phyloP scores from a whole-genome alignment of 1,284 basidiomycete species.

The Porphyrellus sp. region DNA sequence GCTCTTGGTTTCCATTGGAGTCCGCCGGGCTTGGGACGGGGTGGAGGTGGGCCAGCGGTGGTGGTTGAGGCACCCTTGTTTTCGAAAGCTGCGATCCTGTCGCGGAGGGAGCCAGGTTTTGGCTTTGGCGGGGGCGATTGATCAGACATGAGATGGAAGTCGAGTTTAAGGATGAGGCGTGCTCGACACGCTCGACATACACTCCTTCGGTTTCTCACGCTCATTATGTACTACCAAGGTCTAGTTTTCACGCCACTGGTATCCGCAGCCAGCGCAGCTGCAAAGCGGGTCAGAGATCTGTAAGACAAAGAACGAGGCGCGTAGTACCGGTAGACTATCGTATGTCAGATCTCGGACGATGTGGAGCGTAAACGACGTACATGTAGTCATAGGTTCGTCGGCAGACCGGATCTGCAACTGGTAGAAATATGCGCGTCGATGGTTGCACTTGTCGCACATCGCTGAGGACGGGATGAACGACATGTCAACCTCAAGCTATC shows the following conservation, averaged over 20 bases:
- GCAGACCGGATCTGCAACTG: conserved; percentile 96
- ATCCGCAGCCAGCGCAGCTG: conserved; percentile 54
- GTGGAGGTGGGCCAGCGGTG: conserved; percentile 39
- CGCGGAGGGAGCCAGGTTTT: conserved; percentile 72
- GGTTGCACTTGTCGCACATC: conserved; percentile 89
- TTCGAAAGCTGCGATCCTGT: conserved; percentile 83
- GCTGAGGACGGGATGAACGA: conserved; percentile 41
- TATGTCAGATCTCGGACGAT: conserved; percentile 7
- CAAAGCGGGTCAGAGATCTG: not conserved
- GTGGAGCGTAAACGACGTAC: conserved; percentile 49
- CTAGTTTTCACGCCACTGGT: conserved; percentile 64
- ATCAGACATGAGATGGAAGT: conserved; percentile 43
- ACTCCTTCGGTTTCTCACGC: conserved; percentile 23
- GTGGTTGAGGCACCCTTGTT: conserved; percentile 40
- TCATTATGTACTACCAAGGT: not conserved
- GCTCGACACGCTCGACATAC: conserved; percentile 10
- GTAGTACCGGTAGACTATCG: conserved; percentile 46
- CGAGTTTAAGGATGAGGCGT: conserved; percentile 13
- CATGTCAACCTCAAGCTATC: not conserved
- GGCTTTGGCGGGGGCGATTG: conserved; percentile 45
- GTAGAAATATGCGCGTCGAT: conserved; percentile 85
- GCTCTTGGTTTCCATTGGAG: conserved; percentile 67
- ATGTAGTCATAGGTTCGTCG: conserved; percentile 96
- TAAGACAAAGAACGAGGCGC: not conserved
- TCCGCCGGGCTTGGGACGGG: conserved; percentile 67